phyloP scores from a whole-genome alignment of 768 basidiomycete genomes.

The Psilocybe tampanensis region DNA sequence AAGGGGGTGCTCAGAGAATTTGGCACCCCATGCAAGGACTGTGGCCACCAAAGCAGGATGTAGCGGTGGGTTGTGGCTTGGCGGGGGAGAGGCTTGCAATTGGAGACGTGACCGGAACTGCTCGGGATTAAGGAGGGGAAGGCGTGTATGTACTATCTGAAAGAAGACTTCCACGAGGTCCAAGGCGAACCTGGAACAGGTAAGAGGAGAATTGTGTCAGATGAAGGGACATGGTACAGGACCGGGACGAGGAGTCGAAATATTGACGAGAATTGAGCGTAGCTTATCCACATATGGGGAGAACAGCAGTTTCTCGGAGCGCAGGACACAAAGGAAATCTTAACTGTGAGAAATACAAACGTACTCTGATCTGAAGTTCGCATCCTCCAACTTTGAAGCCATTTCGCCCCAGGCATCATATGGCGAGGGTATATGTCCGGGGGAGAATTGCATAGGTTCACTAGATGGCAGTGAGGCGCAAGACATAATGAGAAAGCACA shows the following conservation, averaged over 20 bases:
- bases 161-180: conserved; percentile 96
- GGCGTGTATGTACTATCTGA: conserved; percentile 86
- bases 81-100: conserved; percentile 34
- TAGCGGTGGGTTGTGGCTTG: conserved; percentile 44
- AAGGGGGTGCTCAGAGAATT: conserved; percentile 90
- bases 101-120: conserved; percentile 78
- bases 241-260: conserved; percentile 12
- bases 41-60: conserved; percentile 83
- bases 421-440: conserved; percentile 41
- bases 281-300: conserved; percentile 10
- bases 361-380: conserved; percentile 81
- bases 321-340: conserved; percentile 20
- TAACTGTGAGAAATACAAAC: conserved; percentile 41
- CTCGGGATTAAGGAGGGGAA: conserved; percentile 83
- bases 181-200: conserved; percentile 70
- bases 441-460: conserved; percentile 32
- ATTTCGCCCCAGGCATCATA: conserved; percentile 78
- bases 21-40: conserved; percentile 89
- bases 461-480: conserved; percentile 37
- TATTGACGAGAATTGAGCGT: conserved; percentile 3
- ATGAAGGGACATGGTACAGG: conserved; percentile 13
- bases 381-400: conserved; percentile 70
- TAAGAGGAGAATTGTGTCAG: conserved; percentile 18
- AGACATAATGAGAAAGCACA: conserved; percentile 11
- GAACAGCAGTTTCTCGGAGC: conserved; percentile 20